These are phyloP conservation scores for Talaromyces sp. DNA, from an alignment of 2,329 filamentous ascomycete species.

Conservation along the genomic window DNA sequence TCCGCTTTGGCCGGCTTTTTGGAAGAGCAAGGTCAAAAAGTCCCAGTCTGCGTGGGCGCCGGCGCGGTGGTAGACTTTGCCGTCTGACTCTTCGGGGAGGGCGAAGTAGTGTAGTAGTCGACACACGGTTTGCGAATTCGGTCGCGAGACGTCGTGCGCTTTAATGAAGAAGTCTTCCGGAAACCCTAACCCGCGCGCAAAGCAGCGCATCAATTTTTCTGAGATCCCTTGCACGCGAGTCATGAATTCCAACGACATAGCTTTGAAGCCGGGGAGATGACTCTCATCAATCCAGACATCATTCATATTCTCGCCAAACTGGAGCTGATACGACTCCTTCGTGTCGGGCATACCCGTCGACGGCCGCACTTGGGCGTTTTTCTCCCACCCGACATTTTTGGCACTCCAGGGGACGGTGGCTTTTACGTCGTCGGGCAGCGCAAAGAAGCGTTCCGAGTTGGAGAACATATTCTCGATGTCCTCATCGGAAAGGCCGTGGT, in stretches of 20 bases:
- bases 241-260: slow-evolving; percentile 54
- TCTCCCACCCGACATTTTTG: slow-evolving; percentile 62
- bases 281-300: slow-evolving; percentile 54
- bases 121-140: slow-evolving; percentile 56
- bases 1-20: slow-evolving; percentile 59
- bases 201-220: slow-evolving; percentile 58
- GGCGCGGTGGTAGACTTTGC: slow-evolving; percentile 55
- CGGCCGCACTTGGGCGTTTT: slow-evolving; percentile 57
- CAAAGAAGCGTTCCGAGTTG: slow-evolving; percentile 55
- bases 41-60: slow-evolving; percentile 66
- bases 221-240: slow-evolving; percentile 52
- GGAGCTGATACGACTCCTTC: slow-evolving; percentile 64
- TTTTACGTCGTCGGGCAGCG: slow-evolving; percentile 53
- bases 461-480: slow-evolving; percentile 56
- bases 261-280: slow-evolving; percentile 51
- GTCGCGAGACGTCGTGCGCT: slow-evolving; percentile 52
- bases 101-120: slow-evolving; percentile 59
- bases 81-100: slow-evolving; percentile 38
- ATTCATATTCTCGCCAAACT: slow-evolving; percentile 58
- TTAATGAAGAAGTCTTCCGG: slow-evolving; percentile 57
- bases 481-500: slow-evolving; percentile 54
- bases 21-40: slow-evolving; percentile 63
- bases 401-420: slow-evolving; percentile 55
- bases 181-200: slow-evolving; percentile 59
- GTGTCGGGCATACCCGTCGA: slow-evolving; percentile 59